A percentile compares a stretch with the other conserved stretches of the same genome.
phyloP scores from a whole-genome alignment of 305 asterid species.

The Fraxinus ornus region DNA sequence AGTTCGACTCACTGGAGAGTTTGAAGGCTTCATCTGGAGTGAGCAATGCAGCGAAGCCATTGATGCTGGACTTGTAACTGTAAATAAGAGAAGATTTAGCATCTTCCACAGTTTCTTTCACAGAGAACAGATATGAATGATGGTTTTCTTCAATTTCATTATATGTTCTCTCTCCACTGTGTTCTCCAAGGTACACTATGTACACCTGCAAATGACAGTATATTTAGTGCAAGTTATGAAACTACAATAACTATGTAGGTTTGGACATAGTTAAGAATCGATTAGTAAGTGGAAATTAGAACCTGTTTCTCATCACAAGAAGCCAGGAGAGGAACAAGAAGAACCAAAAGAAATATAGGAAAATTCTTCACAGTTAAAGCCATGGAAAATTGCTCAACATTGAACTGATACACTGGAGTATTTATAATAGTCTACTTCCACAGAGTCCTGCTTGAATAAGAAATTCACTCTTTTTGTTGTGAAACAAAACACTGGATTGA shows the following conservation, averaged over 20 bases:
- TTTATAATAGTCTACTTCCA: neutral
- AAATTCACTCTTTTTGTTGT: too few species aligned
- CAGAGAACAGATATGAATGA: slow-evolving; percentile 53
- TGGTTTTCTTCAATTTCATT: slow-evolving; percentile 57
- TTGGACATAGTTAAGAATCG: neutral
- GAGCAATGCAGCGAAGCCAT: slow-evolving; percentile 84
- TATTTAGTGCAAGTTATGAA: neutral
- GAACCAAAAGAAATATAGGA: slow-evolving; percentile 21
- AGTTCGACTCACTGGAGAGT: slow-evolving; percentile 42
- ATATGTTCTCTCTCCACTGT: slow-evolving; percentile 44
- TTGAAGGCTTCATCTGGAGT: slow-evolving; percentile 56
- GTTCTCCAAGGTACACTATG: slow-evolving; percentile 78
- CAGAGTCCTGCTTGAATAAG: slow-evolving; percentile 4
- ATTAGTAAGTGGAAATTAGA: neutral
- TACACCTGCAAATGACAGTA: slow-evolving; percentile 47
- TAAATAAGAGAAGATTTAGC: slow-evolving; percentile 75
- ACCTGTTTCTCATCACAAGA: slow-evolving; percentile 57
- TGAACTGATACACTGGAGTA: neutral
- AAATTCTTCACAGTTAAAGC: slow-evolving; percentile 38
- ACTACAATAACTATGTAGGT: neutral
- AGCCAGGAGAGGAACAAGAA: slow-evolving; percentile 12
- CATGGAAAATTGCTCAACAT: neutral
- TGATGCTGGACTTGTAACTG: slow-evolving; percentile 80
- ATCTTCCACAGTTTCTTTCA: slow-evolving; percentile 63
- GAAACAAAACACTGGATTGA: too few species aligned